phyloP scores from a whole-genome alignment of 2,329 filamentous ascomycete species.

The Colletotrichum limetticola region DNA sequence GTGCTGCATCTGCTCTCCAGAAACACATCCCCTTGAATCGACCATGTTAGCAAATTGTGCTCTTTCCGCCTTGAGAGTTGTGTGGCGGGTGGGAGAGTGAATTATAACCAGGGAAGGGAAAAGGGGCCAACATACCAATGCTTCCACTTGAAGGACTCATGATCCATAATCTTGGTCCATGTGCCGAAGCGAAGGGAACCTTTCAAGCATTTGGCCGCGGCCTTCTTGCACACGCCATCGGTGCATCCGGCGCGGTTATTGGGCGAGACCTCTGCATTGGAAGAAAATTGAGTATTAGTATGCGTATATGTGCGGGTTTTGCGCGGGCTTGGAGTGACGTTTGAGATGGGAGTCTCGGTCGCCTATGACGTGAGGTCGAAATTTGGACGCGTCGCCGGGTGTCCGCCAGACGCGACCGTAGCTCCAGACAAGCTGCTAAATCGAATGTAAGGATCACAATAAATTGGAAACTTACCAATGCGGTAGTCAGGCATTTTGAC shows the following conservation, averaged over 20 bases:
- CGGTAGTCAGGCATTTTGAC: slow-evolving; percentile 58
- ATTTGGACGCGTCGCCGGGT: slow-evolving; percentile 11
- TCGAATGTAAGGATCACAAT: not conserved
- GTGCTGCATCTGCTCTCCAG: slow-evolving; percentile 76
- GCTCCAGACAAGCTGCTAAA: not conserved
- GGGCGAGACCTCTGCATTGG: slow-evolving; percentile 72
- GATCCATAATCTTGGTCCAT: slow-evolving; percentile 72
- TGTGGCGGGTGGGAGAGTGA: not conserved
- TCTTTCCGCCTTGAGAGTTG: not conserved
- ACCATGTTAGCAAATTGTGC: not conserved
- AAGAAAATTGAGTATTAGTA: slow-evolving; percentile 25
- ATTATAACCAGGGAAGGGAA: not conserved
- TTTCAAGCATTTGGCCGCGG: slow-evolving; percentile 77
- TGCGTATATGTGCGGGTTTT: slow-evolving; percentile 6
- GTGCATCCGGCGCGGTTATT: slow-evolving; percentile 81
- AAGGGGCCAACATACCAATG: slow-evolving; percentile 76
- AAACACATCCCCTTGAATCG: slow-evolving; percentile 82
- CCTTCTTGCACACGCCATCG: slow-evolving; percentile 78
- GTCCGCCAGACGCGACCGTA: not conserved
- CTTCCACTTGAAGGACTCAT: slow-evolving; percentile 79
- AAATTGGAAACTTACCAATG: slow-evolving; percentile 51
- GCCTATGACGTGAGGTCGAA: slow-evolving; percentile 23
- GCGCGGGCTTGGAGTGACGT: not conserved
- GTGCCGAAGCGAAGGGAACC: slow-evolving; percentile 81
- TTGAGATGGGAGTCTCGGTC: not conserved